Conservation (phyloP, 208 protist species). For the Acanthamoeba castellanii region DNA sequence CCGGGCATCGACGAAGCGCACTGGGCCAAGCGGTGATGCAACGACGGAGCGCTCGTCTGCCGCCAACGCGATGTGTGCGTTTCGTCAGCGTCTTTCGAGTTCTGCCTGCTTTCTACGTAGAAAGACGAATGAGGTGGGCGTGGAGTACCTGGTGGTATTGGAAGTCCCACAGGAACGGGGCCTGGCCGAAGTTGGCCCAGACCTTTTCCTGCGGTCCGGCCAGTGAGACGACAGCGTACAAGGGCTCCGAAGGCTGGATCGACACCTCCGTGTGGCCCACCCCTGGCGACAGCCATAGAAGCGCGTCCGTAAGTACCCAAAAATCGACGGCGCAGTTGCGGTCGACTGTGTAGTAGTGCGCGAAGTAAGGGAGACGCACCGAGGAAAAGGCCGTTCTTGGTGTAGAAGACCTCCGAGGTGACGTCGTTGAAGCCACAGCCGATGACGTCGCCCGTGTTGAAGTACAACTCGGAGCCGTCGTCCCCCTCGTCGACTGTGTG, state of each 20-base stretch:
- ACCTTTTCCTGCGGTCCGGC: slow-evolving; percentile 60
- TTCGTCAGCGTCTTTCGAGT: background rate
- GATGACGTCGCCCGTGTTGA: slow-evolving; percentile 65
- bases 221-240: slow-evolving; percentile 9
- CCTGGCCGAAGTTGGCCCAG: slow-evolving; percentile 61
- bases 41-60: background rate
- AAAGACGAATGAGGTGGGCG: background rate
- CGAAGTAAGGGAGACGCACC: no score
- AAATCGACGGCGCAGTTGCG: background rate
- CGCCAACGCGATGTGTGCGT: background rate
- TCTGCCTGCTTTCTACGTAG: background rate
- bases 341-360: no score
- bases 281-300: background rate
- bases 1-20: background rate
- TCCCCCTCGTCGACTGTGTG: background rate
- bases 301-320: background rate
- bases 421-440: slow-evolving; percentile 65
- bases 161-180: slow-evolving; percentile 70
- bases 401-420: slow-evolving; percentile 63
- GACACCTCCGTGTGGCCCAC: slow-evolving; percentile 37
- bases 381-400: slow-evolving; percentile 60
- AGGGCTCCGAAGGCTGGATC: background rate
- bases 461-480: background rate
- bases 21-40: background rate
- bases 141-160: background rate